Percentiles rank a stretch among this genome's conserved stretches.
phyloP scores from a whole-genome alignment of 2,329 filamentous ascomycete genomes.

The Cadophora luteo-olivacea region DNA sequence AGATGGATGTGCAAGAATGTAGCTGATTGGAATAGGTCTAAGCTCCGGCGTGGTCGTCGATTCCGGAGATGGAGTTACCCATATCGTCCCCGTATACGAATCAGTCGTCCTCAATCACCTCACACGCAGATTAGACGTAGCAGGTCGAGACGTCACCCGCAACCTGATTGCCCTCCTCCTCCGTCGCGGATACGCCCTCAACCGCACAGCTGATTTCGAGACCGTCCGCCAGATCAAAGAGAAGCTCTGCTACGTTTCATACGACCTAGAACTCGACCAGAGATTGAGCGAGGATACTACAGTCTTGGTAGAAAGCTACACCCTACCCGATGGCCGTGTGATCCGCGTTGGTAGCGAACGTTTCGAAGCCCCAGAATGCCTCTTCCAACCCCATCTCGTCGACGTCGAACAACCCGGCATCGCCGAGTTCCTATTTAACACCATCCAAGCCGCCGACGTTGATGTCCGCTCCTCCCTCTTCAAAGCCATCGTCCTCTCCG shows the following conservation, averaged over 20 bases:
- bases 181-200: slow-evolving; percentile 92
- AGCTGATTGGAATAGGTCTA: slow-evolving; percentile 62
- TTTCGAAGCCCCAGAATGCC: slow-evolving; percentile 96
- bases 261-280: slow-evolving; percentile 96
- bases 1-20: not conserved
- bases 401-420: slow-evolving; percentile 98
- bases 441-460: slow-evolving; percentile 93
- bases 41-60: slow-evolving; percentile 97
- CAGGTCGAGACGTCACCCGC: slow-evolving; percentile 95
- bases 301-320: slow-evolving; percentile 96
- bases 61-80: slow-evolving; percentile 96
- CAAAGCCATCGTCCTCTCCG: slow-evolving; percentile 96
- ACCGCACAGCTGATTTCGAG: slow-evolving; percentile 98
- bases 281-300: slow-evolving; percentile 96
- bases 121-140: slow-evolving; percentile 91
- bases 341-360: slow-evolving; percentile 96
- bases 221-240: slow-evolving; percentile 99
- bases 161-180: slow-evolving; percentile 95
- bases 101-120: slow-evolving; percentile 97
- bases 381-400: slow-evolving; percentile 98
- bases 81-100: slow-evolving; percentile 98
- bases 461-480: slow-evolving; percentile 93
- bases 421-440: slow-evolving; percentile 98
- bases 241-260: slow-evolving; percentile 99
- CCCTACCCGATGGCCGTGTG: slow-evolving; percentile 92